These are phyloP conservation scores for Chrysanthemum seticuspe DNA, from an alignment of 129 eudicot genomes.

Conservation along the genomic window DNA sequence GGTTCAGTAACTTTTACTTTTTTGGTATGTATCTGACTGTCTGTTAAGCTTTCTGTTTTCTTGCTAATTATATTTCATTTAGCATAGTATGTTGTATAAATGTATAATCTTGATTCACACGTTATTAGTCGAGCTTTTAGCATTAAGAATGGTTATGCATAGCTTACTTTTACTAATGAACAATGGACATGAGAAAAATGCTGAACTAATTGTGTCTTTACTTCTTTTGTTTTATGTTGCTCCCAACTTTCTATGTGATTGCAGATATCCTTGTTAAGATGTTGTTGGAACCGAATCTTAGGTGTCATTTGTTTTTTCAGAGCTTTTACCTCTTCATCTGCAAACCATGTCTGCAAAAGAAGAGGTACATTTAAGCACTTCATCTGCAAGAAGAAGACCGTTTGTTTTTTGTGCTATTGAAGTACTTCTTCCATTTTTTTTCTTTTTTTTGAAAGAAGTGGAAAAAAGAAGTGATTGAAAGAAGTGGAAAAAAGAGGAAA, in stretches of 20 bases:
- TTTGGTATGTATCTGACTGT: slow-evolving; percentile 39
- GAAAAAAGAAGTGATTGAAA: too few species aligned
- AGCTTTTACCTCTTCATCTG: too few species aligned
- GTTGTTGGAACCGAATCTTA: slow-evolving; percentile 57
- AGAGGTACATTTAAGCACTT: too few species aligned
- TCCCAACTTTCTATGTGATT: slow-evolving; percentile 13
- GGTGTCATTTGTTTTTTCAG: too few species aligned
- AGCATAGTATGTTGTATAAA: neutral
- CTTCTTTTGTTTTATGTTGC: slow-evolving; percentile 5
- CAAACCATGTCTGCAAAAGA: too few species aligned
- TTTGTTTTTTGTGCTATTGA: too few species aligned
- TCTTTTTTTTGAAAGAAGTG: too few species aligned
- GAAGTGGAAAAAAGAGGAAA: too few species aligned
- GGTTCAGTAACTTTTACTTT: slow-evolving; percentile 39
- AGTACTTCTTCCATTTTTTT: too few species aligned
- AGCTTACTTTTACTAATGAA: neutral
- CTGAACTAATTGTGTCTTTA: neutral
- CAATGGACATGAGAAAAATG: too few species aligned
- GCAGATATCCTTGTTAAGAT: slow-evolving; percentile 61
- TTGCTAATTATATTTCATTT: neutral
- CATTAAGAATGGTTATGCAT: neutral
- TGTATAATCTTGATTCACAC: neutral
- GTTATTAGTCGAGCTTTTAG: neutral
- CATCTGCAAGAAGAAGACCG: too few species aligned
- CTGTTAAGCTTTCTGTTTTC: neutral